phyloP scores from a whole-genome alignment of 306 rosid species.

The Vigna hirtella region DNA sequence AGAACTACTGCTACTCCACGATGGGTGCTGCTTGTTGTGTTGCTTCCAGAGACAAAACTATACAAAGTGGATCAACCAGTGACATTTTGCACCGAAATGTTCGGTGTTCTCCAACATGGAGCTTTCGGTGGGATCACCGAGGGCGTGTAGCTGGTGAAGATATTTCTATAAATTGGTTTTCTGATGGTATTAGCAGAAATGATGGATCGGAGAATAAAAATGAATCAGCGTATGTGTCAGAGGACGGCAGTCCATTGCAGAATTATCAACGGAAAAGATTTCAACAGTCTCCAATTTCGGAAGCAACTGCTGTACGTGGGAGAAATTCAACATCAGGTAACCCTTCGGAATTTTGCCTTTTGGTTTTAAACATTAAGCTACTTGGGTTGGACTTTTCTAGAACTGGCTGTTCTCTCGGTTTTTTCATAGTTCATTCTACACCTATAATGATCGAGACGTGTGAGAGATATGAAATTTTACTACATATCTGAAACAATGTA shows the following conservation, averaged over 20 bases:
- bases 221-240: conserved; percentile 55
- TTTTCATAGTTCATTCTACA: conserved; percentile 12
- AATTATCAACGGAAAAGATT: conserved; percentile 38
- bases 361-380: background rate
- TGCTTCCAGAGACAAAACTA: conserved; percentile 54
- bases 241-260: conserved; percentile 52
- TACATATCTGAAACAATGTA: background rate
- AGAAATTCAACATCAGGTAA: conserved; percentile 52
- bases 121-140: conserved; percentile 63
- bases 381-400: background rate
- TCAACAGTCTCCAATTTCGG: conserved; percentile 49
- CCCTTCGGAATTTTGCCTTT: conserved; percentile 10
- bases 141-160: conserved; percentile 67
- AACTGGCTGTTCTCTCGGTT: conserved; percentile 3
- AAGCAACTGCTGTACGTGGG: conserved; percentile 39
- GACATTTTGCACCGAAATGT: conserved; percentile 44
- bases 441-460: conserved; percentile 22
- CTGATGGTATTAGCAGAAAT: conserved; percentile 51
- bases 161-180: conserved; percentile 60
- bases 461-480: conserved; percentile 27
- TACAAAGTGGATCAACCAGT: conserved; percentile 51
- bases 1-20: conserved; percentile 27
- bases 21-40: conserved; percentile 66
- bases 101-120: conserved; percentile 58
- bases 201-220: conserved; percentile 54